phyloP scores from a whole-genome alignment of 2,329 filamentous ascomycete genomes.

The Diaporthe sp. region DNA sequence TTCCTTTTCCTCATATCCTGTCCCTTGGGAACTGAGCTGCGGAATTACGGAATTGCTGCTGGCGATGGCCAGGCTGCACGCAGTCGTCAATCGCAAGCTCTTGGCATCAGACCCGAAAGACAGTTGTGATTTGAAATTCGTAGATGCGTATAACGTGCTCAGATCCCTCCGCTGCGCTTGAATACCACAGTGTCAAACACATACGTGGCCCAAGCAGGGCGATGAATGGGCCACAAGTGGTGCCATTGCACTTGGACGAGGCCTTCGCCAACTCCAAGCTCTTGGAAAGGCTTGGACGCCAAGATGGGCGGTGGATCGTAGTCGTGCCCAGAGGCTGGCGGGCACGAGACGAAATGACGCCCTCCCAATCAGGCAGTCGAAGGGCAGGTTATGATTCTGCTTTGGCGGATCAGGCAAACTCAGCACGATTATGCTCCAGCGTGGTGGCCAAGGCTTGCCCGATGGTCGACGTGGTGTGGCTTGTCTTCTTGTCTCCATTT shows the following conservation, averaged over 20 bases:
- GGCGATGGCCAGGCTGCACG: neutral
- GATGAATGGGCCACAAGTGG: conserved; percentile 3
- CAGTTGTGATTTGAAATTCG: neutral
- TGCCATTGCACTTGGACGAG: conserved; percentile 8
- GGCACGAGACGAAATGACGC: conserved; percentile 17
- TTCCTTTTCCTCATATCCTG: neutral
- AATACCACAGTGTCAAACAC: conserved; percentile 28
- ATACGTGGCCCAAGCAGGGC: conserved; percentile 3
- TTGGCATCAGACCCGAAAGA: neutral
- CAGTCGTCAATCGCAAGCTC: neutral
- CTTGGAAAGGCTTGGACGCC: conserved; percentile 27
- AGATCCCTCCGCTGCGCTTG: neutral
- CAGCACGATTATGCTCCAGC: conserved; percentile 12
- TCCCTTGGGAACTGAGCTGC: neutral
- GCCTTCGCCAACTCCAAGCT: conserved; percentile 8
- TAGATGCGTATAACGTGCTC: neutral
- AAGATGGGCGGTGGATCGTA: conserved; percentile 6
- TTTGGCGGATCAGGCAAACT: conserved; percentile 22
- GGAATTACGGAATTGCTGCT: conserved; percentile 24
- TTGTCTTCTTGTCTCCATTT: conserved; percentile 19
- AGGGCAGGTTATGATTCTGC: conserved; percentile 23
- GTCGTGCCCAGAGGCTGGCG: conserved; percentile 16
- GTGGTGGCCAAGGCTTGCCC: conserved; percentile 13
- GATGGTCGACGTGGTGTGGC: conserved; percentile 11
- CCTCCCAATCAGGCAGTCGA: conserved; percentile 14